phyloP scores from a whole-genome alignment of 805 yeast species.

The Starmerella geochares region DNA sequence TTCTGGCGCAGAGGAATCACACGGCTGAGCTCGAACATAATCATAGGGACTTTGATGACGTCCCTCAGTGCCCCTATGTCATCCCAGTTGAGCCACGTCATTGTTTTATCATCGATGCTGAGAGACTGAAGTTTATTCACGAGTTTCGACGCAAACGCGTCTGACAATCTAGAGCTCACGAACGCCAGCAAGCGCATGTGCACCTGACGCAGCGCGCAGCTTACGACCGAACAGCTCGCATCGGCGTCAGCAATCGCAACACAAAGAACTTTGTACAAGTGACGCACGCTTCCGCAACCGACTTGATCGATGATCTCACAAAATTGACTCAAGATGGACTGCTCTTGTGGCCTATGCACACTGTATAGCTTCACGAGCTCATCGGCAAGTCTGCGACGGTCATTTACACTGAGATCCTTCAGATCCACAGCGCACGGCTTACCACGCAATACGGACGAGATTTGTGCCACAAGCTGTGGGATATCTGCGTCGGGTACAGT shows the following conservation, averaged over 20 bases:
- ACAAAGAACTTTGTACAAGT: slow-evolving; percentile 7
- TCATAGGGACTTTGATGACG: slow-evolving; percentile 13
- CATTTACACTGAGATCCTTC: not conserved
- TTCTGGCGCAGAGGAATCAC: slow-evolving; percentile 15
- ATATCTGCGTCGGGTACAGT: not conserved
- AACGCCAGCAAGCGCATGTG: slow-evolving; percentile 18
- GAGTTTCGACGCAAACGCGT: slow-evolving; percentile 9
- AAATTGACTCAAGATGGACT: not conserved
- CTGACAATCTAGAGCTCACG: slow-evolving; percentile 13
- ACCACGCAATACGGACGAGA: not conserved
- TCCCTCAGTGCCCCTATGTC: slow-evolving; percentile 16
- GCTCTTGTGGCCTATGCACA: not conserved
- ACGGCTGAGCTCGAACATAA: slow-evolving; percentile 17
- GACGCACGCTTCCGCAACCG: slow-evolving; percentile 11
- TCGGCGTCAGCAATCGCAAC: slow-evolving; percentile 2
- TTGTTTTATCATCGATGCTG: not conserved
- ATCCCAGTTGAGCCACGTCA: slow-evolving; percentile 18
- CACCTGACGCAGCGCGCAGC: slow-evolving; percentile 19
- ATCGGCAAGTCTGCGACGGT: slow-evolving; percentile 6
- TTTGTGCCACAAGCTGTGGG: not conserved
- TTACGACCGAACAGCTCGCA: slow-evolving; percentile 5
- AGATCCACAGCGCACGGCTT: not conserved
- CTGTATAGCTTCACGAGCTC: slow-evolving; percentile 5
- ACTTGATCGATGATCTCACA: slow-evolving; percentile 7
- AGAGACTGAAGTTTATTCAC: not conserved